These are phyloP conservation scores for Eragrostis nindensis DNA, from an alignment of 176 grass and related monocot genomes.

Conservation along the genomic window DNA sequence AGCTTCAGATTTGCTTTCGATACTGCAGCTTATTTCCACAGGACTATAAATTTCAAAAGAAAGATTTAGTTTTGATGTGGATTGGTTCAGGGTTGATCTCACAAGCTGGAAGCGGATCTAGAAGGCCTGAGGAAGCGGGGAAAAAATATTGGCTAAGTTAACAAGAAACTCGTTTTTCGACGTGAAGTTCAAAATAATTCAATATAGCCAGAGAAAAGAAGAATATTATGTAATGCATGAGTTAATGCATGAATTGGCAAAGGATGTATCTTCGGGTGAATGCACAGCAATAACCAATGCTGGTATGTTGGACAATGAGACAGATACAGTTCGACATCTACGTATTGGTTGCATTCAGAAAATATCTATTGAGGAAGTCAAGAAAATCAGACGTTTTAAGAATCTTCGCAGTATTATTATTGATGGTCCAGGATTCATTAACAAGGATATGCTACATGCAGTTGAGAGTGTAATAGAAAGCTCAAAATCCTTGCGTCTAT, in stretches of 20 bases:
- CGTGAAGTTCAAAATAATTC: too few relatives aligned
- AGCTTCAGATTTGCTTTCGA: slow-evolving; percentile 58
- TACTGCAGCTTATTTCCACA: slow-evolving; percentile 60
- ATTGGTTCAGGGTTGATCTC: slow-evolving; percentile 48
- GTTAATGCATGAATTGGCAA: slow-evolving; percentile 55
- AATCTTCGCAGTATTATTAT: slow-evolving; percentile 39
- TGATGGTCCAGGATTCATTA: background rate
- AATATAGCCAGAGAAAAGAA: background rate
- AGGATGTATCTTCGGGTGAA: slow-evolving; percentile 47
- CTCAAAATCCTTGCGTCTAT: slow-evolving; percentile 37
- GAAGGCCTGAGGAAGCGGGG: slow-evolving; percentile 31
- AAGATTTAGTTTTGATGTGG: slow-evolving; percentile 45
- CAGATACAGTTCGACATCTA: slow-evolving; percentile 21
- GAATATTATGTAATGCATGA: slow-evolving; percentile 52
- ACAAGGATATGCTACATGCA: background rate
- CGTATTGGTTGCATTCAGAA: background rate
- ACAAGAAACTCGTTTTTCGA: slow-evolving; percentile 66
- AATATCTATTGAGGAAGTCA: background rate
- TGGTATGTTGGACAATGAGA: background rate
- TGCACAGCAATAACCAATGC: slow-evolving; percentile 20
- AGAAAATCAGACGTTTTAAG: slow-evolving; percentile 34
- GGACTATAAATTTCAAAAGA: slow-evolving; percentile 10
- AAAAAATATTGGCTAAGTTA: slow-evolving; percentile 19
- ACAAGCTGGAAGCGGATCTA: too few relatives aligned
- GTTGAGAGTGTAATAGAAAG: slow-evolving; percentile 8